Evolutionary conservation across 768 basidiomycete genomes (phyloP), one percentile per base, ranked within the genome.

Genomic region (Suillus fuscotomentosus): DNA sequence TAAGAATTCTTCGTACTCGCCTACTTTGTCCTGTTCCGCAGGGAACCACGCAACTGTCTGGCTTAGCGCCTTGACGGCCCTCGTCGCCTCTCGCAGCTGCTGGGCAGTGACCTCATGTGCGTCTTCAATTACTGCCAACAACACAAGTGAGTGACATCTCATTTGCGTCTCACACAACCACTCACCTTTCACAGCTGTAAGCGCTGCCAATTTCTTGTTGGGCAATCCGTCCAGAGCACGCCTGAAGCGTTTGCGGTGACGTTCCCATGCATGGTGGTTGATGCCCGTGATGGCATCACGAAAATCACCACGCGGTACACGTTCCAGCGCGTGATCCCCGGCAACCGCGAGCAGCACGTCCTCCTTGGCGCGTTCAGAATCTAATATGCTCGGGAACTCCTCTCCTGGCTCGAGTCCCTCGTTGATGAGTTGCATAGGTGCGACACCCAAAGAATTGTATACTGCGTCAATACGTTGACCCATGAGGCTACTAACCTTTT

Each of bases 191-290:
- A n/a, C n/a, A 24, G 47, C 36, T 6, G 6, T 9, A 2, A 0
- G 0, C 11, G 47, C 47, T 5, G n/a, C 22, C 1, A 48, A 5
- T 48, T 22, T 3, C 13, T 48, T 48, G 8, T 0, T n/a, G 2
- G 45, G 45, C 45, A 45, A 45, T n/a, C n/a, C 20, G 1, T n/a
- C 4, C 45, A n/a, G 0, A 0, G 45, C 45, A 45, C n/a, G 45
- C 45, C 20, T 45, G 45, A 20, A 47, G n/a, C 47, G 36, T 38
- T 62, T 62, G n/a, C 61, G 61, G 8, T 62, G 51, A n/a, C 61
- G 61, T 38, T 62, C 61, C 61, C 61, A 62, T 1, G 45, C 38
- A 13, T 62, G 61, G 10, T 62, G 61, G 3, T 50, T 27, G 31
- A 62, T 51, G 24, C 5, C 10, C 0, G 13, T 17, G 0, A 1